Percentiles rank a stretch among this genome's conserved stretches.
Conservation (phyloP, 2,329 filamentous ascomycete species). For the Fusarium burgessii region DNA sequence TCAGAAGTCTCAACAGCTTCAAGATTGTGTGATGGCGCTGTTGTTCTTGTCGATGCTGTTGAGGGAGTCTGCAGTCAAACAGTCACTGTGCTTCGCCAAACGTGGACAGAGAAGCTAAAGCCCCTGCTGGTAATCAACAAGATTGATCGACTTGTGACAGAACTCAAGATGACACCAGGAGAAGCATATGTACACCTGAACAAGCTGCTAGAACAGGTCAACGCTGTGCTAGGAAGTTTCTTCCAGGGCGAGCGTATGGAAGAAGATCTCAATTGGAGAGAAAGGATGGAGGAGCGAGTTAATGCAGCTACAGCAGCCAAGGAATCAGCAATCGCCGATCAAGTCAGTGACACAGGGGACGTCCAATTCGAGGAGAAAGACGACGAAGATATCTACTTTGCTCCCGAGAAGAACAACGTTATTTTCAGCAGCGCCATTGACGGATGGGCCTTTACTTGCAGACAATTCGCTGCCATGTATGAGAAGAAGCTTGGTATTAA, state of each 20-base stretch:
- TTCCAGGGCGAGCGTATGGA: conserved; percentile 99
- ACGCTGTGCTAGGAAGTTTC: conserved; percentile 96
- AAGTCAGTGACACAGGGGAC: conserved; percentile 67
- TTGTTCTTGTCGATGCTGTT: conserved; percentile 95
- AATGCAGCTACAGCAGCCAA: conserved; percentile 76
- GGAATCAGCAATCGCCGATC: conserved; percentile 60
- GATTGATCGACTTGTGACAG: conserved; percentile 93
- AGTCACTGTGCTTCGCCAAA: conserved; percentile 93
- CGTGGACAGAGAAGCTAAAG: conserved; percentile 95
- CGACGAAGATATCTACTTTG: conserved; percentile 97
- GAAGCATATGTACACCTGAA: conserved; percentile 92
- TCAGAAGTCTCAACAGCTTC: conserved; percentile 98
- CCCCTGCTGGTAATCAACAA: conserved; percentile 98
- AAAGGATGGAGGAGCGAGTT: conserved; percentile 88
- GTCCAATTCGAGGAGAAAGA: conserved; percentile 87
- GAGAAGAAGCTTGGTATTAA: conserved; percentile 98
- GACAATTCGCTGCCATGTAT: conserved; percentile 92
- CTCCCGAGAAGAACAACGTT: conserved; percentile 98
- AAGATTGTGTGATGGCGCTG: conserved; percentile 90
- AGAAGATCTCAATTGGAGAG: conserved; percentile 95
- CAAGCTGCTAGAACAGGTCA: conserved; percentile 93
- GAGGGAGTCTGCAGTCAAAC: conserved; percentile 99
- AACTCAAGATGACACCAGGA: conserved; percentile 90
- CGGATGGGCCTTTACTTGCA: conserved; percentile 98
- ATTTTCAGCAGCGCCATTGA: conserved; percentile 98